Conservation (phyloP, 1,284 basidiomycete genomes). For the Exobasidium cylindrosporum region DNA sequence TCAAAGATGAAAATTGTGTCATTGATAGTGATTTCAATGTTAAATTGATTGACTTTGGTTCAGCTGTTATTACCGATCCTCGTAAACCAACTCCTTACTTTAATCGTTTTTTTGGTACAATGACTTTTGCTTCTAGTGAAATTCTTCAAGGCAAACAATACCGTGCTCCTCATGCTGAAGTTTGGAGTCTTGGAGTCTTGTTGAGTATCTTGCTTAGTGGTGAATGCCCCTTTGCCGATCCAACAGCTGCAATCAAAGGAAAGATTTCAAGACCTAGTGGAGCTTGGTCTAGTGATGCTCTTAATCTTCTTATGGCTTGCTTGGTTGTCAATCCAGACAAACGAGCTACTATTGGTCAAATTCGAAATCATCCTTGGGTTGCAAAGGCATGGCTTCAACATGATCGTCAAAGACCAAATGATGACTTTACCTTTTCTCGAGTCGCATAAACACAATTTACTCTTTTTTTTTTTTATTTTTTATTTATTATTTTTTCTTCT, state of each 20-base stretch:
- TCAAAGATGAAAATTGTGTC: conserved; percentile 86
- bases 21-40: conserved; percentile 67
- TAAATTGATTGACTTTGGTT: conserved; percentile 91
- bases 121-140: conserved; percentile 62
- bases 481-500: no score
- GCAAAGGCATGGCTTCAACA: conserved; percentile 9
- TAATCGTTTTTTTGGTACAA: conserved; percentile 54
- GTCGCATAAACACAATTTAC: no score
- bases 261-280: conserved; percentile 50
- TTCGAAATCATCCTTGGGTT: conserved; percentile 76
- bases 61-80: conserved; percentile 73
- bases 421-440: background rate
- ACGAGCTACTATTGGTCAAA: conserved; percentile 69
- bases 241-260: conserved; percentile 65
- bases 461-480: no score
- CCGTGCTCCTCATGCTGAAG: conserved; percentile 71
- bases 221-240: conserved; percentile 75
- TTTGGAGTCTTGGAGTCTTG: conserved; percentile 88
- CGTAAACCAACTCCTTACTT: conserved; percentile 67
- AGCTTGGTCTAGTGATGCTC: conserved; percentile 50
- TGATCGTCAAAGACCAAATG: background rate
- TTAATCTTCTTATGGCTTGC: conserved; percentile 69
- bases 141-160: conserved; percentile 70
- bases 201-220: conserved; percentile 82
- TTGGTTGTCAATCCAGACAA: conserved; percentile 69